Percentiles rank a stretch among this genome's conserved stretches.
phyloP scores from a whole-genome alignment of 352 stramenopile genomes.

The Globisporangium cederbergense region DNA sequence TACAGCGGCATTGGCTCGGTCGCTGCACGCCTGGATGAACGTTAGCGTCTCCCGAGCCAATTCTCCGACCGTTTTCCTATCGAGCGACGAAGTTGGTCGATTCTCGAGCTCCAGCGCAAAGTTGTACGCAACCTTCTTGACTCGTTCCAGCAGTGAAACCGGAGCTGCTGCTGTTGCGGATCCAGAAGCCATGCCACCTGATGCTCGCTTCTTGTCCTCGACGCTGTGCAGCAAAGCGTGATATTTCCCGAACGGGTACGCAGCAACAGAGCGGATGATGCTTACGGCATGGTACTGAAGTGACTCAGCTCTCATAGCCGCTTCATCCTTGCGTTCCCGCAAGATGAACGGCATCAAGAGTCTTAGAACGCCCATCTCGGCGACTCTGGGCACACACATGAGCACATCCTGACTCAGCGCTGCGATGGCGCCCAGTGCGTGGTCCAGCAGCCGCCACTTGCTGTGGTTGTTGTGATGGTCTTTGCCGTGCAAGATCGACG shows the following conservation, averaged over 20 bases:
- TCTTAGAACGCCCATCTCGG: constrained; percentile 35
- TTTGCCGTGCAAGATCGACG: constrained; percentile 20
- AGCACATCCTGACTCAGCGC: constrained; percentile 62
- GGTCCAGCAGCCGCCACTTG: constrained; percentile 42
- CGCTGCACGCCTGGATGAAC: constrained; percentile 37
- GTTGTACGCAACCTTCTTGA: constrained; percentile 60
- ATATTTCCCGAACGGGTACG: constrained; percentile 62
- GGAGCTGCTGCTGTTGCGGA: background rate
- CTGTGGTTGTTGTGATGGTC: constrained; percentile 12
- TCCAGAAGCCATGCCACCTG: background rate
- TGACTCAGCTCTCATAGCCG: constrained; percentile 24
- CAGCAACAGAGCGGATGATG: constrained; percentile 47
- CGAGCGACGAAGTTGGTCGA: constrained; percentile 22
- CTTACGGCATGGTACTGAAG: constrained; percentile 50
- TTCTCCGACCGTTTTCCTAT: constrained; percentile 56
- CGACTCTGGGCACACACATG: constrained; percentile 50
- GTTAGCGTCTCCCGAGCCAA: constrained; percentile 56
- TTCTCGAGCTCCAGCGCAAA: constrained; percentile 55
- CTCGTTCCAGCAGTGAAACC: constrained; percentile 35
- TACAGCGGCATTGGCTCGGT: background rate
- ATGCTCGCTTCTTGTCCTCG: constrained; percentile 16
- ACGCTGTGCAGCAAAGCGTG: constrained; percentile 28
- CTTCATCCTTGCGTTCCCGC: constrained; percentile 9
- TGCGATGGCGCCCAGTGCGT: constrained; percentile 47
- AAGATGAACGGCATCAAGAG: constrained; percentile 34